A percentile compares a stretch with the other conserved stretches of the same genome.
phyloP scores from a whole-genome alignment of 257 asterid species.

The Nicotiana otophora region DNA sequence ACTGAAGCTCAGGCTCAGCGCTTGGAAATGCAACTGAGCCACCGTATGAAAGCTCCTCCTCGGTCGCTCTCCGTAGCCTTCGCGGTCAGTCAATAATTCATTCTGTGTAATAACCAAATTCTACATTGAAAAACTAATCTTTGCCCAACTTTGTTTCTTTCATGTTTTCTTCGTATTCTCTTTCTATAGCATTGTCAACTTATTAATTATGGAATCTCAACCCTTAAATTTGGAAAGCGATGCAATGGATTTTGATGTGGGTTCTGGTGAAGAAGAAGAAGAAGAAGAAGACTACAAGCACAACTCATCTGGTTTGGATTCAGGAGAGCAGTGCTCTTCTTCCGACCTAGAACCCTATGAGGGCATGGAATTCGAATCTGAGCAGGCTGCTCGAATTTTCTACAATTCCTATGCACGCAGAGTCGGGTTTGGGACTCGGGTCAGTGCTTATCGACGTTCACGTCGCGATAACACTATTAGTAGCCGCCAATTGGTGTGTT shows the following conservation, averaged over 20 bases:
- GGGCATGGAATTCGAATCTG: slow-evolving; percentile 94
- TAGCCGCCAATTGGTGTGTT: slow-evolving; percentile 88
- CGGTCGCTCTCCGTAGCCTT: too few species aligned
- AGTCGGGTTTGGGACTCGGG: slow-evolving; percentile 89
- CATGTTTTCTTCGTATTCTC: too few species aligned
- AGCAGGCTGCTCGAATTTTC: slow-evolving; percentile 91
- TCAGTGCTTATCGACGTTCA: slow-evolving; percentile 90
- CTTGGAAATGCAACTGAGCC: too few species aligned
- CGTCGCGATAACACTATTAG: slow-evolving; percentile 86
- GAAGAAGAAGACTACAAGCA: slow-evolving; percentile 1
- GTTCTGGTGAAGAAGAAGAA: slow-evolving; percentile 31
- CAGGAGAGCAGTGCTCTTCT: slow-evolving; percentile 32
- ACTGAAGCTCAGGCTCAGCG: too few species aligned
- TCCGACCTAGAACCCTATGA: slow-evolving; percentile 81
- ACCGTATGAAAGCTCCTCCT: too few species aligned
- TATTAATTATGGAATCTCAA: not conserved
- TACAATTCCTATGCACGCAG: slow-evolving; percentile 86
- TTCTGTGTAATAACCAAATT: too few species aligned
- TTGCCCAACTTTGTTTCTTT: too few species aligned
- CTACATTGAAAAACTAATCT: too few species aligned
- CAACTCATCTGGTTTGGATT: too few species aligned
- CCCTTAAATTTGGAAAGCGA: slow-evolving; percentile 49
- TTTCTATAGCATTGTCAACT: too few species aligned
- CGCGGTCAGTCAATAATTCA: too few species aligned
- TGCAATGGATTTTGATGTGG: slow-evolving; percentile 63